phyloP scores from a whole-genome alignment of 208 protist genomes.

The Trypanosoma vivax region DNA sequence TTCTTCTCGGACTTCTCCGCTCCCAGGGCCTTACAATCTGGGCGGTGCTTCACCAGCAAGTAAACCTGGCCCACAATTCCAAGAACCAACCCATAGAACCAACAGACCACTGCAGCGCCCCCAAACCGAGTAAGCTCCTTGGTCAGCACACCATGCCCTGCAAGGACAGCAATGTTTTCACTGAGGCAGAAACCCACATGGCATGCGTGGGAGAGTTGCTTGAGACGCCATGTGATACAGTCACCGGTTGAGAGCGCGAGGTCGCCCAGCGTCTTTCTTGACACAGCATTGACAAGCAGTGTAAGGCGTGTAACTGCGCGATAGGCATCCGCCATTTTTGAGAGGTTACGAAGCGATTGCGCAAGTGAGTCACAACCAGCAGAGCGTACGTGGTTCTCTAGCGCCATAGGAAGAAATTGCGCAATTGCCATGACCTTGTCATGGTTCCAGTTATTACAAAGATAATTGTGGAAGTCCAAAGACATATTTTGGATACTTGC shows the following conservation, averaged over 20 bases:
- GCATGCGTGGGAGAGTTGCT: constrained; percentile 73
- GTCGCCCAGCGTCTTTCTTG: constrained; percentile 44
- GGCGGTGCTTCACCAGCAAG: constrained; percentile 57
- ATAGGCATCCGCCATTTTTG: constrained; percentile 74
- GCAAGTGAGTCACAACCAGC: constrained; percentile 48
- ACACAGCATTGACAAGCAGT: constrained; percentile 67
- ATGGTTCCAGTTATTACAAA: constrained; percentile 67
- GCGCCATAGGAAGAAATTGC: constrained; percentile 76
- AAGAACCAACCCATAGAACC: constrained; percentile 80
- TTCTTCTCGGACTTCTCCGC: background rate
- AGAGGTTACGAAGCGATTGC: constrained; percentile 63
- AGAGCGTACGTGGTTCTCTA: constrained; percentile 46
- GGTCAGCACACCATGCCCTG: constrained; percentile 54
- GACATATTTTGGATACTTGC: constrained; percentile 1
- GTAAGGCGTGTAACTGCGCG: constrained; percentile 82
- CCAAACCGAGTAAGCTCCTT: constrained; percentile 49
- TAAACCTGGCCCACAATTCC: constrained; percentile 64
- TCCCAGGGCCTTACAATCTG: background rate
- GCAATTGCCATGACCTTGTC: constrained; percentile 87
- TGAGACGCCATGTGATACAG: constrained; percentile 40
- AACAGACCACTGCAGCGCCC: constrained; percentile 72
- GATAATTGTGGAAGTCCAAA: constrained; percentile 30
- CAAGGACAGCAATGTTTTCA: constrained; percentile 76
- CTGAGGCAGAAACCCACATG: constrained; percentile 80
- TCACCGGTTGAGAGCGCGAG: constrained; percentile 56